phyloP scores from a whole-genome alignment of 164 flowering plant species.

The Annona cherimola region DNA sequence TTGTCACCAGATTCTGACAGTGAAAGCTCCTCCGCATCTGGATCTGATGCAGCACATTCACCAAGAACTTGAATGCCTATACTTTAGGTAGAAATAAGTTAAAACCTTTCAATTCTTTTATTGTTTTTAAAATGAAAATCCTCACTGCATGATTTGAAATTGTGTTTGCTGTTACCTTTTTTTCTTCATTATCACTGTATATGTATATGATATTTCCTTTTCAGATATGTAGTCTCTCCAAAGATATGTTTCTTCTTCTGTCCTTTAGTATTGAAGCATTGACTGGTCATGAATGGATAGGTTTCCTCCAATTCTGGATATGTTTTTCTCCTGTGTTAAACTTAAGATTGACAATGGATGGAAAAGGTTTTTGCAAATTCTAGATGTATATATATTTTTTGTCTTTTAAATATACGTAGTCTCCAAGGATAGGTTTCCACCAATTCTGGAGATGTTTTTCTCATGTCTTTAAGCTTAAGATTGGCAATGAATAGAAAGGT shows the following conservation, averaged over 20 bases:
- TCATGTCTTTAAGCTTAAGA: too few relatives aligned
- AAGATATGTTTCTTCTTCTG: background rate
- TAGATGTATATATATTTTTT: too few relatives aligned
- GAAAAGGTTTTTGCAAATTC: too few relatives aligned
- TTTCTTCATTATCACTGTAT: background rate
- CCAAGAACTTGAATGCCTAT: slow-evolving; percentile 30
- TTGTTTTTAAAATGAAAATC: background rate
- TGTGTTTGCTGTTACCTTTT: background rate
- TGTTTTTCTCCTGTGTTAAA: too few relatives aligned
- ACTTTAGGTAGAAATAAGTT: slow-evolving; percentile 21
- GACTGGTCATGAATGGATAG: background rate
- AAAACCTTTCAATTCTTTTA: background rate
- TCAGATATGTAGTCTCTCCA: background rate
- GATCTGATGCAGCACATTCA: slow-evolving; percentile 49
- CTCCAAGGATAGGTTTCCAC: too few relatives aligned
- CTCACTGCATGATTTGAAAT: too few relatives aligned
- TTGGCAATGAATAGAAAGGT: too few relatives aligned
- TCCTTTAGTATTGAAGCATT: background rate
- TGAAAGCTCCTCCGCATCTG: slow-evolving; percentile 62
- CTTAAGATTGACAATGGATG: too few relatives aligned
- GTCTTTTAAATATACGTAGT: too few relatives aligned
- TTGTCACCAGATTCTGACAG: slow-evolving; percentile 76
- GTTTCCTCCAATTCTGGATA: too few relatives aligned
- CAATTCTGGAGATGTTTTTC: too few relatives aligned
- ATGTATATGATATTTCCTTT: background rate